A percentile compares a stretch with the other conserved stretches of the same genome.
Conservation (phyloP, 225 moss, liverwort and hornwort species). For the Anthoceros angustus region DNA sequence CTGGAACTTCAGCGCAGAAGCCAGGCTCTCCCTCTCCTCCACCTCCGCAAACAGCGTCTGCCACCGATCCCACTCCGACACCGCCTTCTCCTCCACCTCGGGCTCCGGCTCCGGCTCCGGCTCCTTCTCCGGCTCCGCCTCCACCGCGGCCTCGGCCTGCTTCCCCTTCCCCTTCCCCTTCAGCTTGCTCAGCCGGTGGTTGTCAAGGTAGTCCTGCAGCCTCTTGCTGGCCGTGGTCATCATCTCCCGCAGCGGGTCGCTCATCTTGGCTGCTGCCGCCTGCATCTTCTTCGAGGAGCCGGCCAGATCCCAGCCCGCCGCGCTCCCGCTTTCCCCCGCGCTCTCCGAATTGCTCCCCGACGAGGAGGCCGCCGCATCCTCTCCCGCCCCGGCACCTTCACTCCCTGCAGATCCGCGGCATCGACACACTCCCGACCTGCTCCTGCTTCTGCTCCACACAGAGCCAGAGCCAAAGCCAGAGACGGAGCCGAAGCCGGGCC, state of each 20-base stretch:
- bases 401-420: not conserved
- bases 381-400: not conserved
- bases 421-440: not conserved
- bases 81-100: not conserved
- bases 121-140: conserved; percentile 46
- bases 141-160: conserved; percentile 33
- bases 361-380: not conserved
- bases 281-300: conserved; percentile 82
- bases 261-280: conserved; percentile 90
- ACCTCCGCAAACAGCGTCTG: conserved; percentile 75
- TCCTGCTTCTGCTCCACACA: not conserved
- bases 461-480: not conserved
- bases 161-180: conserved; percentile 38
- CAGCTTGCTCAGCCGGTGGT: conserved; percentile 41
- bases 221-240: conserved; percentile 93
- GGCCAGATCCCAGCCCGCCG: conserved; percentile 78
- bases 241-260: conserved; percentile 93
- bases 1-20: conserved; percentile 78
- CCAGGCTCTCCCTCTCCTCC: conserved; percentile 69
- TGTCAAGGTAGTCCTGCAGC: conserved; percentile 91
- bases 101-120: not conserved
- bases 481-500: not conserved
- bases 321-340: conserved; percentile 41
- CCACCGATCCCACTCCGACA: conserved; percentile 76
- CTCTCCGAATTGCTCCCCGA: conserved; percentile 27